Evolutionary conservation across 192 early-diverging fungal species (phyloP).

Genomic region (Backusella mclennaniae): DNA sequence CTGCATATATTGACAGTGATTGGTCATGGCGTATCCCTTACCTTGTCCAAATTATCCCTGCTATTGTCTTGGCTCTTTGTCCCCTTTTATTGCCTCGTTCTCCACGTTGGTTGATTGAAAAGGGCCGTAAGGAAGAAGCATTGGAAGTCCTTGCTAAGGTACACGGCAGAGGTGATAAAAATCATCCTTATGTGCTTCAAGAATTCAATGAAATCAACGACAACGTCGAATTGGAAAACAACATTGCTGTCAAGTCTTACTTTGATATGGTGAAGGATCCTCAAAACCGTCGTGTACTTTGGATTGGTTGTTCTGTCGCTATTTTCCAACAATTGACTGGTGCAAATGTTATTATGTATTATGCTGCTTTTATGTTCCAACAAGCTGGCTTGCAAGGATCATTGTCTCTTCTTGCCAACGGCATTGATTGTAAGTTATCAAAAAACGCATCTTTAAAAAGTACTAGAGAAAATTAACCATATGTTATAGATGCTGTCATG

Average conservation of each 20-base stretch:
- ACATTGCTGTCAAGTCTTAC: slow-evolving; percentile 58
- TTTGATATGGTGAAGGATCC: slow-evolving; percentile 44
- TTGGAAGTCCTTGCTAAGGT: slow-evolving; percentile 18
- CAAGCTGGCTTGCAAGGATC: slow-evolving; percentile 35
- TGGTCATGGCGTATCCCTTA: slow-evolving; percentile 76
- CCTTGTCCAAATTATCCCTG: slow-evolving; percentile 78
- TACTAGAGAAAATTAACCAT: neutral
- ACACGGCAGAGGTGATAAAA: slow-evolving; percentile 17
- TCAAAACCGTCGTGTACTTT: slow-evolving; percentile 53
- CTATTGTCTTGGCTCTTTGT: slow-evolving; percentile 60
- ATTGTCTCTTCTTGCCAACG: slow-evolving; percentile 42
- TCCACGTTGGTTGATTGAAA: slow-evolving; percentile 77
- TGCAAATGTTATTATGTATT: slow-evolving; percentile 82
- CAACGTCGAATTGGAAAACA: slow-evolving; percentile 57
- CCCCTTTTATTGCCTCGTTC: slow-evolving; percentile 78
- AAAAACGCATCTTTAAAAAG: neutral
- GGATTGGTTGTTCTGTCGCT: slow-evolving; percentile 54
- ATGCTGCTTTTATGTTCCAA: slow-evolving; percentile 54
- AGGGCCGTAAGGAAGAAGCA: slow-evolving; percentile 66
- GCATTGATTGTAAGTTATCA: slow-evolving; percentile 62
- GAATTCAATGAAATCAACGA: slow-evolving; percentile 73
- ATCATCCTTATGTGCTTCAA: slow-evolving; percentile 42
- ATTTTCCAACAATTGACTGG: slow-evolving; percentile 81
- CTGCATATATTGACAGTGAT: slow-evolving; percentile 1
- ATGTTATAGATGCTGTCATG: slow-evolving; percentile 60